Conservation (phyloP, 108 stramenopile species). For the Discostella stelligeroides region DNA sequence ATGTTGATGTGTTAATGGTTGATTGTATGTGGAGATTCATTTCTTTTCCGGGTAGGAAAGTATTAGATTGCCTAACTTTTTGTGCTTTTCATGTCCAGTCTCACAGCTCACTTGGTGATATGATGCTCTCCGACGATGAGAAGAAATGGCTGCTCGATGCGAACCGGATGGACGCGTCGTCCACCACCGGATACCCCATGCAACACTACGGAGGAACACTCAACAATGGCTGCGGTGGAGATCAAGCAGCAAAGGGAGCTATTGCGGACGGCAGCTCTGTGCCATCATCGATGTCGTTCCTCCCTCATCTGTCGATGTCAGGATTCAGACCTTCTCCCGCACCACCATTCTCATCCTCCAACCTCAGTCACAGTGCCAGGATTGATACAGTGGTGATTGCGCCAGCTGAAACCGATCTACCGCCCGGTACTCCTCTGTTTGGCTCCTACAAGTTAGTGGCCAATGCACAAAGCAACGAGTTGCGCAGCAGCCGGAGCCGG, state of each 20-base stretch:
- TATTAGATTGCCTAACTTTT: no score
- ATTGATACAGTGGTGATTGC: slow-evolving; percentile 4
- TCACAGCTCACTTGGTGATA: no score
- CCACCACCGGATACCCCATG: background rate
- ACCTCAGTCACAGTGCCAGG: slow-evolving; percentile 1
- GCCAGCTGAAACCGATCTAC: background rate
- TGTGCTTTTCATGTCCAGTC: no score
- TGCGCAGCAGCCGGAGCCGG: slow-evolving; percentile 4
- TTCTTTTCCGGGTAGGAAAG: no score
- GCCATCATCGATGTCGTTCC: background rate
- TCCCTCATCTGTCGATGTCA: background rate
- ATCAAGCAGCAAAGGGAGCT: background rate
- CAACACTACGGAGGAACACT: background rate
- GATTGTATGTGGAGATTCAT: no score
- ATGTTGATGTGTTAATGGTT: no score
- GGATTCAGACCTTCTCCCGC: background rate
- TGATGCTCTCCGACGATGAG: no score
- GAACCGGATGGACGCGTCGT: background rate
- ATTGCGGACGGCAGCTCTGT: no score
- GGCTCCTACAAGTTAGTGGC: slow-evolving; percentile 19
- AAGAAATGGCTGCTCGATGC: background rate
- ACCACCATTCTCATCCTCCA: background rate
- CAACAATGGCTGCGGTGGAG: background rate
- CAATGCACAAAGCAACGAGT: slow-evolving; percentile 1
- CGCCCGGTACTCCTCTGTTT: slow-evolving; percentile 11